Percentiles rank a stretch among this genome's conserved stretches.
Conservation (phyloP, 257 asterid genomes). For the Solanum etuberosum region DNA sequence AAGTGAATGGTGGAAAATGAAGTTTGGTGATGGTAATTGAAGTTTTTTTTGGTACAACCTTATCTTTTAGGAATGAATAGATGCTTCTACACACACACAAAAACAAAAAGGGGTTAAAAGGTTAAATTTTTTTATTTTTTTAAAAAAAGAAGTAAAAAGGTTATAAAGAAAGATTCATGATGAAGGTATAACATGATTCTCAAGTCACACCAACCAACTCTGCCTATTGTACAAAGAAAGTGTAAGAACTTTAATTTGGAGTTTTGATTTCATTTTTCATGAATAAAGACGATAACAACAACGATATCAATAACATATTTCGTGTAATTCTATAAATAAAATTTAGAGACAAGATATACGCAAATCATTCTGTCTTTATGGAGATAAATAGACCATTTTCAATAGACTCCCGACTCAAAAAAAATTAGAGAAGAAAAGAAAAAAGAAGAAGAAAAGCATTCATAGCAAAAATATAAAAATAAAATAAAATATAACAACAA, state of each 20-base stretch:
- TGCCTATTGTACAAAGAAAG: not conserved
- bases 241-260: not conserved
- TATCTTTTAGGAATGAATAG: not conserved
- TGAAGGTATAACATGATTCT: not conserved
- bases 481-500: not conserved
- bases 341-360: not conserved
- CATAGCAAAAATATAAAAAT: not conserved
- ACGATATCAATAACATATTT: no score
- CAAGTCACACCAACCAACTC: not conserved
- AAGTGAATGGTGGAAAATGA: not conserved
- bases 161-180: not conserved
- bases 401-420: not conserved
- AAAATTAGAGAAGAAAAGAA: no score
- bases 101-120: not conserved
- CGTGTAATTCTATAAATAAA: no score
- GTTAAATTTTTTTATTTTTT: no score
- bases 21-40: not conserved
- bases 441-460: not conserved
- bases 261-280: not conserved
- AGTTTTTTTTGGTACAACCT: not conserved
- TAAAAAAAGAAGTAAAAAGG: not conserved
- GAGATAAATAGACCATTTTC: not conserved
- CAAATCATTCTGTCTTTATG: accelerated
- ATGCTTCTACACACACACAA: not conserved
- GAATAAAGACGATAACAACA: not conserved